phyloP scores from a whole-genome alignment of 1,284 basidiomycete genomes.

The Grifola frondosa region DNA sequence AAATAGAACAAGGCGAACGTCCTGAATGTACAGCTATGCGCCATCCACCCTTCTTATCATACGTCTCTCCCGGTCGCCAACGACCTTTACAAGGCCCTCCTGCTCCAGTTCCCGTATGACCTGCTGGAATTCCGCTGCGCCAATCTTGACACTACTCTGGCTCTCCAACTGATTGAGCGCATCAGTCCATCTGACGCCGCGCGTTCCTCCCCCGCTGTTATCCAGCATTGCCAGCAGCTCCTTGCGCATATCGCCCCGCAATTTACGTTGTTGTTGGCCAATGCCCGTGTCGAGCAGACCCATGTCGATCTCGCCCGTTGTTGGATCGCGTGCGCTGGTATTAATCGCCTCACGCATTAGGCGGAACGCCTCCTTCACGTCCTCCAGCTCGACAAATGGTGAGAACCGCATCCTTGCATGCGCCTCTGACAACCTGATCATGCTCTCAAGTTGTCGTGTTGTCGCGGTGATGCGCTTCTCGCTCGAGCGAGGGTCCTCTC shows the following conservation, averaged over 20 bases:
- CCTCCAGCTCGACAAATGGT: conserved; percentile 77
- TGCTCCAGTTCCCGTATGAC: conserved; percentile 77
- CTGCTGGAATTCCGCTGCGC: conserved; percentile 77
- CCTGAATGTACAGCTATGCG: conserved; percentile 25
- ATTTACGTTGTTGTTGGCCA: conserved; percentile 77
- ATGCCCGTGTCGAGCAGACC: conserved; percentile 94
- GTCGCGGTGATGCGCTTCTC: conserved; percentile 98
- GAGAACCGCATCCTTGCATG: conserved; percentile 96
- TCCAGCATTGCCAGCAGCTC: conserved; percentile 75
- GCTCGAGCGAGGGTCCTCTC: conserved; percentile 81
- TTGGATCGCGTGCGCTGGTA: conserved; percentile 91
- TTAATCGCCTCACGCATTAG: conserved; percentile 96
- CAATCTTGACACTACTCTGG: conserved; percentile 80
- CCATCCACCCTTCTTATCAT: conserved; percentile 60
- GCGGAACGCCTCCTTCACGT: conserved; percentile 89
- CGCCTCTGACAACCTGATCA: conserved; percentile 97
- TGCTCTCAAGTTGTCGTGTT: conserved; percentile 93
- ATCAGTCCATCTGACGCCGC: conserved; percentile 80
- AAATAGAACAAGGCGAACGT: no score
- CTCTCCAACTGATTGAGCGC: conserved; percentile 70
- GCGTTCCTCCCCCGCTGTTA: conserved; percentile 45
- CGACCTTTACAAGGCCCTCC: conserved; percentile 81
- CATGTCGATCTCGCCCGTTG: conserved; percentile 96
- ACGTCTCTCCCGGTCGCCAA: conserved; percentile 84
- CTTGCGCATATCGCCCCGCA: conserved; percentile 82